Evolutionary conservation across 306 rosid genomes (phyloP).

Genomic region (Cucurbita argyrosperma): DNA sequence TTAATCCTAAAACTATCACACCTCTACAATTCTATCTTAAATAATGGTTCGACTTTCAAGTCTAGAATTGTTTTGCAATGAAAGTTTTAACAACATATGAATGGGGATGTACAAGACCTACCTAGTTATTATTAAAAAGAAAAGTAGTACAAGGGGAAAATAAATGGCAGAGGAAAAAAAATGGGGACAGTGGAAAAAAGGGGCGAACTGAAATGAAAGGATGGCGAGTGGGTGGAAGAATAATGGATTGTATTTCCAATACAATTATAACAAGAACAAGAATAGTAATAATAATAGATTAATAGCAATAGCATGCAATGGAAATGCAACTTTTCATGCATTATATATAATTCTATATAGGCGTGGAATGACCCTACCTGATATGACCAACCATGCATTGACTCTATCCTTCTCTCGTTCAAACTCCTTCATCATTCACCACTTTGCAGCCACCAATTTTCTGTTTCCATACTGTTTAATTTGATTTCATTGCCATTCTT

Average conservation of each 20-base stretch:
- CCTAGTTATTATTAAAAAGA: neutral
- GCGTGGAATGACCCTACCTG: neutral
- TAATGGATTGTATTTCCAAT: conserved; percentile 4
- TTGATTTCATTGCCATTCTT: neutral
- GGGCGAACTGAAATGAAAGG: neutral
- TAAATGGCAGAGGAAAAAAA: conserved; percentile 2
- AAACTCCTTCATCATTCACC: conserved; percentile 10
- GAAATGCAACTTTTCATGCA: conserved; percentile 1
- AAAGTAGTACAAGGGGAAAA: conserved; percentile 3
- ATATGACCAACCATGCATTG: conserved; percentile 15
- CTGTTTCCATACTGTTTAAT: conserved; percentile 5
- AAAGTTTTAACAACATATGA: neutral
- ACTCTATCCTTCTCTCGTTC: conserved; percentile 7
- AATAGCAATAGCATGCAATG: neutral
- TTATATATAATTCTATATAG: neutral
- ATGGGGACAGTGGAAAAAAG: neutral
- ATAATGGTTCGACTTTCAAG: neutral
- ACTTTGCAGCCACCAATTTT: conserved; percentile 7
- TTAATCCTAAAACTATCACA: neutral
- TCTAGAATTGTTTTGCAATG: neutral
- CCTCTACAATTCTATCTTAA: neutral
- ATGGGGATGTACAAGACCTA: neutral
- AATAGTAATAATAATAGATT: neutral
- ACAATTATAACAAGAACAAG: neutral
- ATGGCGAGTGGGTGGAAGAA: conserved; percentile 5